Conservation (phyloP, 441 rosid species). For the Aleurites moluccanus region DNA sequence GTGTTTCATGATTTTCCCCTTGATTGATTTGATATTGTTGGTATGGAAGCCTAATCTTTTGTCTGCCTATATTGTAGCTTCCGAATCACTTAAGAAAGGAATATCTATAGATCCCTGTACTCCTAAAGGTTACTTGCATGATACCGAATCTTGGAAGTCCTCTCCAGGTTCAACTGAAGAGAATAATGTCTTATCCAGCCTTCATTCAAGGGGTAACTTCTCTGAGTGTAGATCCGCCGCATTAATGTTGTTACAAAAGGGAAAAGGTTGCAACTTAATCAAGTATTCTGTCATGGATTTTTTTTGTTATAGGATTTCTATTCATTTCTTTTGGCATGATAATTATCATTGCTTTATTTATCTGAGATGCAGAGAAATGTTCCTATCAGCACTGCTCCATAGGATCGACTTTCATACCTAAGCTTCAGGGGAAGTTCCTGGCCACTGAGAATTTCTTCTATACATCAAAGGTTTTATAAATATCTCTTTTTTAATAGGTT, state of each 20-base stretch:
- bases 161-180: conserved; percentile 49
- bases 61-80: conserved; percentile 41
- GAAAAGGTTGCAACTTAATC: conserved; percentile 51
- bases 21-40: not conserved
- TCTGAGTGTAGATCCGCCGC: conserved; percentile 85
- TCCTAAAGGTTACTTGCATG: conserved; percentile 62
- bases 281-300: not conserved
- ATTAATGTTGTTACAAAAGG: conserved; percentile 54
- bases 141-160: conserved; percentile 31
- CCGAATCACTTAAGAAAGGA: conserved; percentile 39
- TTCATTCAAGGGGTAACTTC: conserved; percentile 75
- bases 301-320: not conserved
- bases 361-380: conserved; percentile 60
- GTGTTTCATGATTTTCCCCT: not conserved
- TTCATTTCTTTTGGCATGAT: conserved; percentile 1
- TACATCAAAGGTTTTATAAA: conserved; percentile 64
- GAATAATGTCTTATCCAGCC: conserved; percentile 31
- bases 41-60: not conserved
- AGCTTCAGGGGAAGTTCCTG: conserved; percentile 73
- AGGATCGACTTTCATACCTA: conserved; percentile 76
- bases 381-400: conserved; percentile 51
- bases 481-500: conserved; percentile 1
- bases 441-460: conserved; percentile 86
- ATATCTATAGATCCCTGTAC: conserved; percentile 66
- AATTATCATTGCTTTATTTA: conserved; percentile 10